Conservation (phyloP, 2,329 filamentous ascomycete genomes). For the Penicillium sp. region DNA sequence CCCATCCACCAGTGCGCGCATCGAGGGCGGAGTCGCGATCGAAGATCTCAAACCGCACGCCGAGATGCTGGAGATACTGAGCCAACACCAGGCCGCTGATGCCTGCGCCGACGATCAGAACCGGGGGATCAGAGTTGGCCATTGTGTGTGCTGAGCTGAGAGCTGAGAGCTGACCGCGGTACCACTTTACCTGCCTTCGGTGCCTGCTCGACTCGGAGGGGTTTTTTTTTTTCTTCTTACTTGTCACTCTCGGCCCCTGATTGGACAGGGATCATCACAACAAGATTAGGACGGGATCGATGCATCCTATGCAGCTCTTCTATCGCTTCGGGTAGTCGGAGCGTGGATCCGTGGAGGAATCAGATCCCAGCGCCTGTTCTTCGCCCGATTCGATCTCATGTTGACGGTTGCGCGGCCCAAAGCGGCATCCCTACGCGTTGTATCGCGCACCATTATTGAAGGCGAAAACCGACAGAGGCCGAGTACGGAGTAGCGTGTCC, state of each 20-base stretch:
- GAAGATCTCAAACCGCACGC: constrained; percentile 39
- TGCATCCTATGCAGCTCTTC: not conserved
- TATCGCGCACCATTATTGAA: not conserved
- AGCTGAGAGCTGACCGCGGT: not conserved
- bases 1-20: constrained; percentile 58
- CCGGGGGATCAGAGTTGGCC: constrained; percentile 27
- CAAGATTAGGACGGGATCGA: no score
- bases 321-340: not conserved
- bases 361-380: not conserved
- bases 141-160: constrained; percentile 7
- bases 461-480: not conserved
- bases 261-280: not conserved
- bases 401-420: not conserved
- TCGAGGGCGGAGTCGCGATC: constrained; percentile 46
- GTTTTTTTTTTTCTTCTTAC: not conserved
- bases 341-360: not conserved
- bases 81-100: constrained; percentile 45
- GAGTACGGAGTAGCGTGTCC: not conserved
- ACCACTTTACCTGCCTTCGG: not conserved
- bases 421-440: not conserved
- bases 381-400: not conserved
- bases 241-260: not conserved
- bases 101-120: constrained; percentile 46
- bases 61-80: constrained; percentile 37
- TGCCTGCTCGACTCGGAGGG: not conserved